Conservation (phyloP, 176 grass and related monocot species). For the Microstegium vimineum region DNA sequence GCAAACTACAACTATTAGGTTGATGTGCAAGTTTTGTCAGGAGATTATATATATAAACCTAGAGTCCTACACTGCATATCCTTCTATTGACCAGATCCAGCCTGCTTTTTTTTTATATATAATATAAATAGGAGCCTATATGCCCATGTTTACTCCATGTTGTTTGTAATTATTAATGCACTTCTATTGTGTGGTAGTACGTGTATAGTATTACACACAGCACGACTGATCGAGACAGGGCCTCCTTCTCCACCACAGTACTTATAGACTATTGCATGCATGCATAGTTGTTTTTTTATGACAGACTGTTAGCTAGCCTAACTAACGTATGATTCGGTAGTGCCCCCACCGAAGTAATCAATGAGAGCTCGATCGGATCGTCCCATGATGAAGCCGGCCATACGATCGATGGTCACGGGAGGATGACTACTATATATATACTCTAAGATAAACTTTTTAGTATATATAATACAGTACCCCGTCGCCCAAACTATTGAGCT, state of each 20-base stretch:
- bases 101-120: not conserved
- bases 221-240: not conserved
- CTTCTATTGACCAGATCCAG: not conserved
- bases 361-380: not conserved
- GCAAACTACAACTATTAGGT: not conserved
- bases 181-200: not conserved
- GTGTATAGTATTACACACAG: not conserved
- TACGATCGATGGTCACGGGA: not conserved
- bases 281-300: not conserved
- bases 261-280: too few species aligned
- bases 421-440: not conserved
- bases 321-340: not conserved
- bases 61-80: not conserved
- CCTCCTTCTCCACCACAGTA: not conserved
- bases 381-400: not conserved
- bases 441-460: not conserved
- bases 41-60: not conserved
- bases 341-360: not conserved
- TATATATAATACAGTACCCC: too few species aligned
- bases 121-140: not conserved
- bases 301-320: not conserved
- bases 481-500: not conserved
- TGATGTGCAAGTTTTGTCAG: not conserved
- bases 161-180: not conserved
- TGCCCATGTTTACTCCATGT: constrained; percentile 1